Evolutionary conservation across 225 moss, liverwort and hornwort species (phyloP).

Genomic region (Bryum argenteum): DNA sequence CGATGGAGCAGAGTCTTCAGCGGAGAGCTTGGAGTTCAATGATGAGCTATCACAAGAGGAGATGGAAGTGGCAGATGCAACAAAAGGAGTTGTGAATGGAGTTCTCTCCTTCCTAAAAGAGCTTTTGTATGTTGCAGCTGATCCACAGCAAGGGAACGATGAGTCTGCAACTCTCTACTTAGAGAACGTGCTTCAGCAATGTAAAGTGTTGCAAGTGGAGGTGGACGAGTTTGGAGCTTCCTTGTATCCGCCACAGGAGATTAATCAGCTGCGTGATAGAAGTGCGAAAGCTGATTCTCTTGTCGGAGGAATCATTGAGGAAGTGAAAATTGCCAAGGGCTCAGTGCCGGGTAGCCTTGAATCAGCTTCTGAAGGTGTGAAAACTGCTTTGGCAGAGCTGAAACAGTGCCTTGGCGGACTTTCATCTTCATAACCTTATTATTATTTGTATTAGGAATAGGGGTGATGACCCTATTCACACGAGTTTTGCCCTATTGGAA

Average conservation of each 20-base stretch:
- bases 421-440: constrained; percentile 27
- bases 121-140: constrained; percentile 62
- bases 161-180: constrained; percentile 47
- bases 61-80: constrained; percentile 55
- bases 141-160: constrained; percentile 55
- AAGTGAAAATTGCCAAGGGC: constrained; percentile 50
- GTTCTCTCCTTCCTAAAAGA: constrained; percentile 55
- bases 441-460: constrained; percentile 21
- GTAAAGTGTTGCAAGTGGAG: constrained; percentile 52
- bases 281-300: constrained; percentile 34
- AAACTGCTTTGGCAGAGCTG: constrained; percentile 36
- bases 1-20: constrained; percentile 37
- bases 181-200: constrained; percentile 52
- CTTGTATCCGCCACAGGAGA: constrained; percentile 67
- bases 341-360: constrained; percentile 50
- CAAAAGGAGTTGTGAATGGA: constrained; percentile 48
- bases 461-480: constrained; percentile 21
- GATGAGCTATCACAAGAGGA: constrained; percentile 62
- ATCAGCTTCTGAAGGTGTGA: constrained; percentile 35
- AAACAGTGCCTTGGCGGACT: constrained; percentile 45
- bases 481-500: neutral
- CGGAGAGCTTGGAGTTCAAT: constrained; percentile 57
- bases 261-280: constrained; percentile 47
- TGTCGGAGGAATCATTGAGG: constrained; percentile 42
- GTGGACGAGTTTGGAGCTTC: constrained; percentile 66